Conservation (phyloP, 768 basidiomycete species). For the Mycena floridula region DNA sequence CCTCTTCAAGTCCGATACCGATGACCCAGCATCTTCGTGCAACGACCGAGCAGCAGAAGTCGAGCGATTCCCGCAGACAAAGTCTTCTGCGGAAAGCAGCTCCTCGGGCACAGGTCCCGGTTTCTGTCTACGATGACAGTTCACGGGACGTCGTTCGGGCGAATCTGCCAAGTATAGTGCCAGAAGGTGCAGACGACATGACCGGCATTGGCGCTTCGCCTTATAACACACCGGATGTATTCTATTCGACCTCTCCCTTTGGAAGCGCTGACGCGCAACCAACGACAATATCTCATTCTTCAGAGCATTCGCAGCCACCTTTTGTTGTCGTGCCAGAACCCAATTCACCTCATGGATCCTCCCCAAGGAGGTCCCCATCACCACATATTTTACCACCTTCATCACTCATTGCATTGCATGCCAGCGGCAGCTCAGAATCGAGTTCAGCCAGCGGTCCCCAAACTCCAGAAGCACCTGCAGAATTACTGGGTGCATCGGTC, state of each 20-base stretch:
- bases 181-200: slow-evolving; percentile 51
- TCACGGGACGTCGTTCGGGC: slow-evolving; percentile 27
- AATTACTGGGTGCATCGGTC: slow-evolving; percentile 38
- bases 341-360: neutral
- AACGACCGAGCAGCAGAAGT: slow-evolving; percentile 9
- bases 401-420: neutral
- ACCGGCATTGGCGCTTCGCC: slow-evolving; percentile 50
- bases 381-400: neutral
- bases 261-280: slow-evolving; percentile 1
- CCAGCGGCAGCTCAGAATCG: too few relatives aligned
- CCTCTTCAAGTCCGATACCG: slow-evolving; percentile 12
- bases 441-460: neutral
- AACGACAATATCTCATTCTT: neutral
- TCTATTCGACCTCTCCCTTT: slow-evolving; percentile 26
- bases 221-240: slow-evolving; percentile 24
- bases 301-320: neutral
- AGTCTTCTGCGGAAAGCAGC: slow-evolving; percentile 54
- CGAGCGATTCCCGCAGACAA: slow-evolving; percentile 19
- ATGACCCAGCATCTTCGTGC: slow-evolving; percentile 10
- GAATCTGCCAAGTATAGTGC: slow-evolving; percentile 48
- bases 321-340: neutral
- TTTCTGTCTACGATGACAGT: slow-evolving; percentile 42
- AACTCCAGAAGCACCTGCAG: neutral
- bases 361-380: neutral
- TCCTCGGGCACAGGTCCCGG: slow-evolving; percentile 56